Evolutionary conservation across 306 rosid genomes (phyloP).

Genomic region (Begonia masoniana): DNA sequence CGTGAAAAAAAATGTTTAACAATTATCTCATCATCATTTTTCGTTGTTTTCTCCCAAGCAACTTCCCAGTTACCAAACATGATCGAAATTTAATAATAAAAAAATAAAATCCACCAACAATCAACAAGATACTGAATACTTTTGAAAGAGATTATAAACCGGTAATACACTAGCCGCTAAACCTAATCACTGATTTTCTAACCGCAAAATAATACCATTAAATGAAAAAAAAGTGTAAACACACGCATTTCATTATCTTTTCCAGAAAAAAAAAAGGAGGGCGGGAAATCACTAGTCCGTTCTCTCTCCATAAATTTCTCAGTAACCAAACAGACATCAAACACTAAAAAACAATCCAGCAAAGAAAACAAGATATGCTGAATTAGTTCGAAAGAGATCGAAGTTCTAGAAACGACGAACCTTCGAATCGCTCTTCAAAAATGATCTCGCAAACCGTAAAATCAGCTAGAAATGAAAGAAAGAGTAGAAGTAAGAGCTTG

Average conservation of each 20-base stretch:
- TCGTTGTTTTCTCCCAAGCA: too few relatives aligned
- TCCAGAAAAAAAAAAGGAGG: background rate
- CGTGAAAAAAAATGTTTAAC: too few relatives aligned
- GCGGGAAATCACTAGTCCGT: background rate
- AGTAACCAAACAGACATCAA: too few relatives aligned
- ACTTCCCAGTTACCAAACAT: too few relatives aligned
- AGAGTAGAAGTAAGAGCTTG: slow-evolving; percentile 1
- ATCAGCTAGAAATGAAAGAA: slow-evolving; percentile 14
- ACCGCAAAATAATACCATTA: background rate
- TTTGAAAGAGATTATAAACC: too few relatives aligned
- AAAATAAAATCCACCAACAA: too few relatives aligned
- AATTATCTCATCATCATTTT: too few relatives aligned
- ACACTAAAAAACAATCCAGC: background rate
- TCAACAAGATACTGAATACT: too few relatives aligned
- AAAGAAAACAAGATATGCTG: background rate
- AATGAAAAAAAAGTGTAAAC: background rate
- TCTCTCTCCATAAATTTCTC: background rate
- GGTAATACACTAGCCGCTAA: background rate
- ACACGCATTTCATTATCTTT: background rate
- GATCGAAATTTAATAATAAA: too few relatives aligned
- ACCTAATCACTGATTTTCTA: background rate
- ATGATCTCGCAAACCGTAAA: slow-evolving; percentile 45
- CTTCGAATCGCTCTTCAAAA: slow-evolving; percentile 82
- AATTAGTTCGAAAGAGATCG: background rate
- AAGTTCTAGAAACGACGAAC: slow-evolving; percentile 15